These are phyloP conservation scores for Quercus aquifolioides DNA, from an alignment of 306 rosid genomes.

Conservation along the genomic window DNA sequence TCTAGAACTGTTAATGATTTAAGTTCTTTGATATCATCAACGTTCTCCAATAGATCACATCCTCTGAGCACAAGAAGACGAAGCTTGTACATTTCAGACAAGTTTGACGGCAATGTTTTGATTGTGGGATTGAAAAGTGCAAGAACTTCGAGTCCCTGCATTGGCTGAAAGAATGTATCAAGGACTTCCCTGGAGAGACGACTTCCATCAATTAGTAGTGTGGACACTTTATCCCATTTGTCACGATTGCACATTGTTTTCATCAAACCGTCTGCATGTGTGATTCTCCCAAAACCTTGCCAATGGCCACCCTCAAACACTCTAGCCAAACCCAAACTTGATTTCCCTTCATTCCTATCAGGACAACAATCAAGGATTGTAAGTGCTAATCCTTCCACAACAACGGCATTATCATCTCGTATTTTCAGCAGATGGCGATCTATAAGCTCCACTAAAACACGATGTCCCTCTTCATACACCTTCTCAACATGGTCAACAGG, in stretches of 20 bases:
- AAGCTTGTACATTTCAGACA: conserved; percentile 7
- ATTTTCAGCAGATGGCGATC: conserved; percentile 22
- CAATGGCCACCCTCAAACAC: conserved; percentile 18
- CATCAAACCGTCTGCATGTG: conserved; percentile 24
- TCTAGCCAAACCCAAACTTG: conserved; percentile 29
- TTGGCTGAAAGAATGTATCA: conserved; percentile 9
- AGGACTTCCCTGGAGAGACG: conserved; percentile 20
- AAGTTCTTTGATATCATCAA: conserved; percentile 2
- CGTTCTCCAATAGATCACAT: conserved; percentile 27
- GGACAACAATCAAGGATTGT: neutral
- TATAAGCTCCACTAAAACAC: conserved; percentile 29
- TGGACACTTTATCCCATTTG: conserved; percentile 15
- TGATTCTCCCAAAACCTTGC: conserved; percentile 28
- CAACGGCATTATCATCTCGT: conserved; percentile 9
- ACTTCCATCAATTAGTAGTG: conserved; percentile 29
- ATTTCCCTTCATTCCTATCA: neutral
- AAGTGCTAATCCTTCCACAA: neutral
- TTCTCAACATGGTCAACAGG: conserved; percentile 11
- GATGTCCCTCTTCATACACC: conserved; percentile 25
- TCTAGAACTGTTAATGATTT: conserved; percentile 21
- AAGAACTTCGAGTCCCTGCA: conserved; percentile 13
- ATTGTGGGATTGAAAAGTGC: conserved; percentile 27
- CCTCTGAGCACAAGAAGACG: conserved; percentile 38
- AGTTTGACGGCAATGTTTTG: neutral
- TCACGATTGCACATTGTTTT: conserved; percentile 4